These are phyloP conservation scores for Termitomyces sp. DNA, from an alignment of 768 basidiomycete species.

Conservation along the genomic window DNA sequence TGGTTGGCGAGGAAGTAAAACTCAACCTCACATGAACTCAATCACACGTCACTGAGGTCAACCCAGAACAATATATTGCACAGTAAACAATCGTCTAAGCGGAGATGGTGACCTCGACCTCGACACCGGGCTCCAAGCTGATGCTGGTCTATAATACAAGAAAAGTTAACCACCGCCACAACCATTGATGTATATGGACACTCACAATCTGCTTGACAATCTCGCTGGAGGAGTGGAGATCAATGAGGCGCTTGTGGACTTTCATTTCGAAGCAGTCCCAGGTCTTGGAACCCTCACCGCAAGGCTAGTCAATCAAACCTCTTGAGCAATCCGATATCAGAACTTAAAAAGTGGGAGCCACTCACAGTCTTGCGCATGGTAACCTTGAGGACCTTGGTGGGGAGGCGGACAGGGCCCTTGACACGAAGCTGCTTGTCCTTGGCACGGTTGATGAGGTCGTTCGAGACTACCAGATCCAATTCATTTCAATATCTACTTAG, in stretches of 20 bases:
- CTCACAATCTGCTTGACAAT: slow-evolving; percentile 99
- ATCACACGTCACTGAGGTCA: background rate
- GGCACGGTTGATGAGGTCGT: slow-evolving; percentile 95
- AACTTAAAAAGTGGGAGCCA: slow-evolving; percentile 9
- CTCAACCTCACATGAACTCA: background rate
- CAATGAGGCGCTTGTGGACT: slow-evolving; percentile 99
- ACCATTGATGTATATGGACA: slow-evolving; percentile 11
- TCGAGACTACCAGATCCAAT: slow-evolving; percentile 63
- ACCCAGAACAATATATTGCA: background rate
- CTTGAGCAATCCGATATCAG: background rate
- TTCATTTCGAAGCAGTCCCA: slow-evolving; percentile 99
- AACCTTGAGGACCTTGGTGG: slow-evolving; percentile 98
- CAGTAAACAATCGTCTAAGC: slow-evolving; percentile 35
- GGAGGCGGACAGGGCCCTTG: slow-evolving; percentile 97
- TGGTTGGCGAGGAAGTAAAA: background rate
- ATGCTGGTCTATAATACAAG: slow-evolving; percentile 76
- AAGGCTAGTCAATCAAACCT: slow-evolving; percentile 60
- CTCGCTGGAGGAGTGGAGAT: slow-evolving; percentile 97
- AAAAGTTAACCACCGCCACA: background rate
- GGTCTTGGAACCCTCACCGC: slow-evolving; percentile 99
- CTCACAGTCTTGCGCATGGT: slow-evolving; percentile 98
- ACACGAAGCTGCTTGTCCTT: slow-evolving; percentile 99
- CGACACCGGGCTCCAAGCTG: slow-evolving; percentile 98
- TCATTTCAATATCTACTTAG: background rate
- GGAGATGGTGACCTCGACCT: slow-evolving; percentile 98